These are phyloP conservation scores for Fagopyrum esculentum DNA, from an alignment of 148 eudicot genomes.

Conservation along the genomic window DNA sequence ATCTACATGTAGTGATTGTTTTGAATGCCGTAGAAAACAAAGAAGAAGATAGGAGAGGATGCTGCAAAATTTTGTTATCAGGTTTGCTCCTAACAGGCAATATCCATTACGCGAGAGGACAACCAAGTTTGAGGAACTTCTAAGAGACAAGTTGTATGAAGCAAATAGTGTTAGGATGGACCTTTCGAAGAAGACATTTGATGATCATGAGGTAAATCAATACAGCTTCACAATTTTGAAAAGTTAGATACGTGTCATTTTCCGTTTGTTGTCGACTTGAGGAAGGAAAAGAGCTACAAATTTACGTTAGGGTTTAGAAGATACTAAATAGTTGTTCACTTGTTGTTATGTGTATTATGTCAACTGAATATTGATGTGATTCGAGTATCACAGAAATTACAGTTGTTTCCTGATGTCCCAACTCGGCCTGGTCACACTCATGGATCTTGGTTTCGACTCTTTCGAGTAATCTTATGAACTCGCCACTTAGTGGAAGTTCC, in stretches of 20 bases:
- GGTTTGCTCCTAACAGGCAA: not conserved
- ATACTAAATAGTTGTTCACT: too few species aligned
- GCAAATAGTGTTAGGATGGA: not conserved
- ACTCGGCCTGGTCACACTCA: too few species aligned
- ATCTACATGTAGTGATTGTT: constrained; percentile 63
- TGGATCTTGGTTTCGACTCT: too few species aligned
- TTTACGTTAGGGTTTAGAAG: not conserved
- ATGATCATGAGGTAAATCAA: not conserved
- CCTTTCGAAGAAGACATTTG: not conserved
- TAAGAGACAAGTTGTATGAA: not conserved
- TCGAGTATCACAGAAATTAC: too few species aligned
- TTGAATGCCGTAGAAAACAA: constrained; percentile 77
- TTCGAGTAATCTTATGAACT: too few species aligned
- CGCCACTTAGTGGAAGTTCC: too few species aligned
- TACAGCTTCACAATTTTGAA: constrained; percentile 1
- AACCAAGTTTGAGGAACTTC: not conserved
- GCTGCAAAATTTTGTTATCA: not conserved
- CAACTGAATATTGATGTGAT: not conserved
- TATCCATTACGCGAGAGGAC: not conserved
- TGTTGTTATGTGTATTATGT: not conserved
- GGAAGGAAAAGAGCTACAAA: not conserved
- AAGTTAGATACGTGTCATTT: not conserved
- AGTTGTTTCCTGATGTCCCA: too few species aligned
- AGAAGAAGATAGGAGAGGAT: constrained; percentile 39
- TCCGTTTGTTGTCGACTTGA: not conserved